Percentiles rank a stretch among this genome's conserved stretches.
These are phyloP conservation scores for Coemansia sp. DNA, from an alignment of 192 early-diverging fungal species.

Conservation along the genomic window DNA sequence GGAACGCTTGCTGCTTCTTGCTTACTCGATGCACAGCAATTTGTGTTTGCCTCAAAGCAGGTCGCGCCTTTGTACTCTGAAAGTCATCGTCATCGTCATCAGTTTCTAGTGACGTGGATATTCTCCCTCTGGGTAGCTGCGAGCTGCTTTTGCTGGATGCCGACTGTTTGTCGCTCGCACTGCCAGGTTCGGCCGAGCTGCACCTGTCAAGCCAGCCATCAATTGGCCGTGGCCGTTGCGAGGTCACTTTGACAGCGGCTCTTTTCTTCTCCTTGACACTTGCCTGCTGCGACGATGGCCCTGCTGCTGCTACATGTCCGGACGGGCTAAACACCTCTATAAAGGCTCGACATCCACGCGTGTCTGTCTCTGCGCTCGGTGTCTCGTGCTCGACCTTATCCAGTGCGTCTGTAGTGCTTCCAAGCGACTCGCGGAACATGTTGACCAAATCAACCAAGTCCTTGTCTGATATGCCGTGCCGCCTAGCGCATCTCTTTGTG, in stretches of 20 bases:
- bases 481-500: conserved; percentile 18
- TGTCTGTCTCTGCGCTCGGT: background rate
- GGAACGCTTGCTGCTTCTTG: conserved; percentile 21
- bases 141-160: background rate
- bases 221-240: background rate
- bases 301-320: background rate
- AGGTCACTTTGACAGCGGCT: background rate
- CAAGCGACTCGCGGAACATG: conserved; percentile 36
- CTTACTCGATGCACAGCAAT: conserved; percentile 10
- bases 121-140: background rate
- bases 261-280: background rate
- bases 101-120: conserved; percentile 10
- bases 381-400: background rate
- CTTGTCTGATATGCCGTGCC: conserved; percentile 12
- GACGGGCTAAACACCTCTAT: background rate
- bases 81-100: conserved; percentile 31
- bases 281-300: background rate
- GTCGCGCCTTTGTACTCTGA: conserved; percentile 16
- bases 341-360: background rate
- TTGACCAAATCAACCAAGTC: conserved; percentile 16
- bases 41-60: conserved; percentile 19
- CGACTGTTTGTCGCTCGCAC: background rate
- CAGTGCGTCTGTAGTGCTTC: background rate
- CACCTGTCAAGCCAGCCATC: conserved; percentile 17
- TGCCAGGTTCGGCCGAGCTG: background rate